Conservation (phyloP, 106 monocot genomes). For the Dioscorea alata region DNA sequence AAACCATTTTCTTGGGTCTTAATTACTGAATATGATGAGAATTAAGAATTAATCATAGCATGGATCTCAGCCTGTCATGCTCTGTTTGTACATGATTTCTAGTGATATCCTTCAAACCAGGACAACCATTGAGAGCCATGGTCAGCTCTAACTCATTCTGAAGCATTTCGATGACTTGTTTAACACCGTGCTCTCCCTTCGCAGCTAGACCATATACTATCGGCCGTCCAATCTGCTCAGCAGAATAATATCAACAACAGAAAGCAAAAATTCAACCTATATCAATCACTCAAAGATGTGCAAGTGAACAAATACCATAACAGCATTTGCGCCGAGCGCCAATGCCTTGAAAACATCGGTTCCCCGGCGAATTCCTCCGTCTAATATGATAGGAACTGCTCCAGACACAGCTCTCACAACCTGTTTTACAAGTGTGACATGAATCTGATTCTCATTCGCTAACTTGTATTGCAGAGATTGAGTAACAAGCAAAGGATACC, state of each 20-base stretch:
- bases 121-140: slow-evolving; percentile 62
- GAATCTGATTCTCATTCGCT: neutral
- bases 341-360: slow-evolving; percentile 86
- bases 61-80: slow-evolving; percentile 37
- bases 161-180: slow-evolving; percentile 51
- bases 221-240: slow-evolving; percentile 52
- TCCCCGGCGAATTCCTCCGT: slow-evolving; percentile 79
- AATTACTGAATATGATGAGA: too few species aligned
- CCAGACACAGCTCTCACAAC: slow-evolving; percentile 68
- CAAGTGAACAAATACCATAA: slow-evolving; percentile 33
- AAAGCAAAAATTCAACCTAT: neutral
- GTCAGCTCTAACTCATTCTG: slow-evolving; percentile 54
- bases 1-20: too few species aligned
- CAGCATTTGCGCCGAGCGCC: slow-evolving; percentile 70
- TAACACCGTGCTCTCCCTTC: slow-evolving; percentile 53
- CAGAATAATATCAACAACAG: neutral
- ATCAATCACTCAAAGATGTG: neutral
- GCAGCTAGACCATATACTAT: slow-evolving; percentile 56
- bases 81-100: slow-evolving; percentile 49
- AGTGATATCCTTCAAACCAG: slow-evolving; percentile 42
- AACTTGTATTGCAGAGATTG: neutral
- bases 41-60: slow-evolving; percentile 17
- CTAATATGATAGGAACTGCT: slow-evolving; percentile 68
- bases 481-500: slow-evolving; percentile 25
- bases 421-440: slow-evolving; percentile 15